Evolutionary conservation across 495 filamentous ascomycete species (phyloP).

Genomic region (Lasiosphaeria ovina): DNA sequence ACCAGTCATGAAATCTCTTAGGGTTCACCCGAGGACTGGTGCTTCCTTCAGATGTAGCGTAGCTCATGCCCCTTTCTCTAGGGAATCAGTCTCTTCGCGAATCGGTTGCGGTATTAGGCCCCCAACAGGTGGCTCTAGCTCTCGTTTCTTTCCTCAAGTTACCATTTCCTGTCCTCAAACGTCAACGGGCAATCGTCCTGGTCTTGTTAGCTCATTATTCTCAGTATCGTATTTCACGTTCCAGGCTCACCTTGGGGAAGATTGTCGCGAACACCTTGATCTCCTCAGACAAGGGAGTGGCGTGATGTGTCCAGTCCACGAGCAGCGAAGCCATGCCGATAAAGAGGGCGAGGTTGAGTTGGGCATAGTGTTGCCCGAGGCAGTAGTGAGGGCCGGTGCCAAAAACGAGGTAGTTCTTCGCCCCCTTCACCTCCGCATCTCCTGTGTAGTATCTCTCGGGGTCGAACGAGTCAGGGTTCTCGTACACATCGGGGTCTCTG

Average conservation of each 20-base stretch:
- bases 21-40: too few species aligned
- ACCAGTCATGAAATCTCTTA: too few species aligned
- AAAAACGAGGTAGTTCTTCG: constrained; percentile 97
- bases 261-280: constrained; percentile 99
- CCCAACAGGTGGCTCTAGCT: neutral
- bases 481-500: constrained; percentile 90
- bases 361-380: constrained; percentile 91
- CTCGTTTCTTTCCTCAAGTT: constrained; percentile 1
- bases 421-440: constrained; percentile 77
- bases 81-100: neutral
- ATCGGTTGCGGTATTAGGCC: neutral
- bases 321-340: constrained; percentile 90
- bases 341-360: constrained; percentile 83
- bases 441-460: constrained; percentile 93
- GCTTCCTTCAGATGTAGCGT: too few species aligned
- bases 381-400: constrained; percentile 97
- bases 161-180: constrained; percentile 52
- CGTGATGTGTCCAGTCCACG: constrained; percentile 86
- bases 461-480: constrained; percentile 81
- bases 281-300: constrained; percentile 78
- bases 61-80: neutral
- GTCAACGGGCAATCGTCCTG: constrained; percentile 68
- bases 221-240: neutral
- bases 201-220: constrained; percentile 8
- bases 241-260: constrained; percentile 78